A percentile compares a stretch with the other conserved stretches of the same genome.
Conservation (phyloP, 768 basidiomycete genomes). For the Boletus pseudopeckii region DNA sequence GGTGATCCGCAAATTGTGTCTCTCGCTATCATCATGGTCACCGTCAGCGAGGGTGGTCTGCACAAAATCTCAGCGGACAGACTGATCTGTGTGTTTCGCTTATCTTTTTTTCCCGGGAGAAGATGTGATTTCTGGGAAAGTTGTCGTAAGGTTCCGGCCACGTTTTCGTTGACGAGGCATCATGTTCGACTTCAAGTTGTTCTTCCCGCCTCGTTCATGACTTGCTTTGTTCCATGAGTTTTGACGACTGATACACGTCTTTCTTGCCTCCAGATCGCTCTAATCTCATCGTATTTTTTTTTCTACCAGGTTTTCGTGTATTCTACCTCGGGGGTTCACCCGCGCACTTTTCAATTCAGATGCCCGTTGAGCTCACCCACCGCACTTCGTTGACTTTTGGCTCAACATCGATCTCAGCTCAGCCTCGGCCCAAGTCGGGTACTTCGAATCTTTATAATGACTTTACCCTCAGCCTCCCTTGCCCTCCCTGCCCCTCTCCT, state of each 20-base stretch:
- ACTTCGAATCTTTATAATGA: constrained; percentile 23
- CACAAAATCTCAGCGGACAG: not conserved
- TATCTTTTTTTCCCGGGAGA: not conserved
- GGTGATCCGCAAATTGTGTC: no score
- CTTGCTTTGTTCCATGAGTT: constrained; percentile 31
- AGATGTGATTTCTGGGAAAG: constrained; percentile 9
- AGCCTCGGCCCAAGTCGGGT: constrained; percentile 8
- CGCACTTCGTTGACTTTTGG: constrained; percentile 14
- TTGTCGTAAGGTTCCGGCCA: constrained; percentile 29
- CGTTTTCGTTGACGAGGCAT: constrained; percentile 23
- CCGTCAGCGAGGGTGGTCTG: not conserved
- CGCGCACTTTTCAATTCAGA: constrained; percentile 6
- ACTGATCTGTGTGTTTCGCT: not conserved
- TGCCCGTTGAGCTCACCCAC: constrained; percentile 24
- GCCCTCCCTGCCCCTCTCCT: not conserved
- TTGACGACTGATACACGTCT: constrained; percentile 28
- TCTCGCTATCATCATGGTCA: no score
- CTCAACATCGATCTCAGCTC: constrained; percentile 16
- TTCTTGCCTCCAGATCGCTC: constrained; percentile 9
- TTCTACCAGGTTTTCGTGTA: constrained; percentile 14
- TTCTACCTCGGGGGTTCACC: constrained; percentile 5
- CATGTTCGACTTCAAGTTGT: constrained; percentile 23
- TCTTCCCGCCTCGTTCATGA: constrained; percentile 23
- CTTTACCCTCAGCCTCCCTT: not conserved
- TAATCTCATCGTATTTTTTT: constrained; percentile 2